Conservation (phyloP, 129 eudicot genomes). For the Kitagawia praeruptora region DNA sequence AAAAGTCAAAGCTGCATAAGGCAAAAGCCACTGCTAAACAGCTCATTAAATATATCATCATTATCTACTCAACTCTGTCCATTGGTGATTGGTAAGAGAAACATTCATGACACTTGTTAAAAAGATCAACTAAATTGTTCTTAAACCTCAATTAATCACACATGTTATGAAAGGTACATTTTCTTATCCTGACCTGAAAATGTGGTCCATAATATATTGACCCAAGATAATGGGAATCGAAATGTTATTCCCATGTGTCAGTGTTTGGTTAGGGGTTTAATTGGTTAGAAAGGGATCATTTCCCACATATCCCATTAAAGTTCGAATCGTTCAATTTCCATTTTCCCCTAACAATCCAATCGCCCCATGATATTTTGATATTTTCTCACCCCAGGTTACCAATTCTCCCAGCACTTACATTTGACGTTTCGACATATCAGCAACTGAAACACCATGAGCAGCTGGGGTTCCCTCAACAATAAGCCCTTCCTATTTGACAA, state of each 20-base stretch:
- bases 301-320: neutral
- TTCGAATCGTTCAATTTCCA: neutral
- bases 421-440: slow-evolving; percentile 77
- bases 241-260: neutral
- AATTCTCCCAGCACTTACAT: slow-evolving; percentile 35
- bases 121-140: neutral
- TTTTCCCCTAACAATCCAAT: neutral
- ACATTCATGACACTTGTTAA: neutral
- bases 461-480: slow-evolving; percentile 91
- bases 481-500: slow-evolving; percentile 69
- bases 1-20: neutral
- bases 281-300: neutral
- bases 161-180: neutral
- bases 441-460: slow-evolving; percentile 87
- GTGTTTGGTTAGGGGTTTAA: neutral
- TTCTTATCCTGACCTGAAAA: neutral
- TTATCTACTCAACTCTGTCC: neutral
- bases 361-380: neutral
- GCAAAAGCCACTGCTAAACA: neutral
- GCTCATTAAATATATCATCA: neutral
- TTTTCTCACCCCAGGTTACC: neutral
- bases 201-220: neutral
- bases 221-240: neutral
- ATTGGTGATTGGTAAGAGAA: neutral
- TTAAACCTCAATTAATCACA: neutral